Conservation (phyloP, 371 early-diverging fungal genomes). For the Zancudomyces culisetae region DNA sequence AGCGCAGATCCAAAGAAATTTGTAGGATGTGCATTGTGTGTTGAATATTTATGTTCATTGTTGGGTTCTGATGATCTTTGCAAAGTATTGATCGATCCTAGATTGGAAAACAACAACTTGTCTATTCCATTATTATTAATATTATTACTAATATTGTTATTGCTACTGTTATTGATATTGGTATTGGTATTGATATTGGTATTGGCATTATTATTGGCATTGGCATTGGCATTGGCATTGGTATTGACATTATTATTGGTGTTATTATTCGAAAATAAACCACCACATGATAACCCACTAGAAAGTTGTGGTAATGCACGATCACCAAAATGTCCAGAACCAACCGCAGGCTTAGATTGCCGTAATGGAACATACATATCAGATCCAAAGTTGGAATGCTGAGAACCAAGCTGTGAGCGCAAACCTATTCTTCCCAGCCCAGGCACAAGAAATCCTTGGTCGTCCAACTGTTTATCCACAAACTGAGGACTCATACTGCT, state of each 20-base stretch:
- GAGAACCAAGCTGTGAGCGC: no score
- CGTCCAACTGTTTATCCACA: no score
- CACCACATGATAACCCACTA: no score
- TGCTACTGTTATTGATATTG: not conserved
- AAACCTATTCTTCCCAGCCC: no score
- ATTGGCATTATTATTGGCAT: not conserved
- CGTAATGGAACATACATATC: no score
- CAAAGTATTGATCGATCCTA: not conserved
- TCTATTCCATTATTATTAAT: not conserved
- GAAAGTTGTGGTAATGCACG: no score
- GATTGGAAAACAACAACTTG: not conserved
- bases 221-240: not conserved
- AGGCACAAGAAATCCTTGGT: no score
- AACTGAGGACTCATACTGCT: no score
- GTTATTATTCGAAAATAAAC: not conserved
- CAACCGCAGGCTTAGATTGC: no score
- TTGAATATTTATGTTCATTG: not conserved
- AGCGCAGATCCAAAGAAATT: no score
- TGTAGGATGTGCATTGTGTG: not conserved
- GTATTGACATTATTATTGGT: not conserved
- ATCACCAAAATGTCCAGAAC: no score
- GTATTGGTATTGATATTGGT: not conserved
- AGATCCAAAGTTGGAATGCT: no score
- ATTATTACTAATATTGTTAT: not conserved
- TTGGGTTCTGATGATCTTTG: not conserved